These are phyloP conservation scores for Salix arbutifolia DNA, from an alignment of 345 rosid genomes.

Conservation along the genomic window DNA sequence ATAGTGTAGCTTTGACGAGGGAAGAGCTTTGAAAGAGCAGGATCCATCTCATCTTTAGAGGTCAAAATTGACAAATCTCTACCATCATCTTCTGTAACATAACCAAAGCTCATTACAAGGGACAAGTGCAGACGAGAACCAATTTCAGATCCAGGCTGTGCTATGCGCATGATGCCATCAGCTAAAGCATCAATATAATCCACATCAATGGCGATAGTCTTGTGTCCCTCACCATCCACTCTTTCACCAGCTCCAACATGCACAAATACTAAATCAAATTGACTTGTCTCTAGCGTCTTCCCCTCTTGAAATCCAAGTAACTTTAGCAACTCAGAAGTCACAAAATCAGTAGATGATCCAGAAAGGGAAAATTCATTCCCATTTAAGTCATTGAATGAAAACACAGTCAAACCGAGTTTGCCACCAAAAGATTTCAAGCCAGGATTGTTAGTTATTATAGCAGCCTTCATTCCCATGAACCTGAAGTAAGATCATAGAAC, in stretches of 20 bases:
- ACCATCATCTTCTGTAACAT: constrained; percentile 34
- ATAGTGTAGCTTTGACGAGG: constrained; percentile 83
- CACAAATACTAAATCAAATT: constrained; percentile 61
- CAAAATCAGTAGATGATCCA: constrained; percentile 24
- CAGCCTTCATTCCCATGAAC: constrained; percentile 84
- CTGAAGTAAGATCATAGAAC: constrained; percentile 29
- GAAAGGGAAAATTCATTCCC: constrained; percentile 20
- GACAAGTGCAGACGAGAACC: constrained; percentile 67
- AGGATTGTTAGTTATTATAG: constrained; percentile 48
- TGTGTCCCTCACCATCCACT: constrained; percentile 13
- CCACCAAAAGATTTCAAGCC: constrained; percentile 46
- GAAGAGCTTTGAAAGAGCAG: constrained; percentile 40
- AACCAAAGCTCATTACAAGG: constrained; percentile 66
- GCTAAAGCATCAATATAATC: constrained; percentile 51
- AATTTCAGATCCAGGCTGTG: constrained; percentile 58
- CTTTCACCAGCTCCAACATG: constrained; percentile 52
- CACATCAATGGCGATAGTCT: constrained; percentile 16
- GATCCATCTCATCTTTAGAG: constrained; percentile 27
- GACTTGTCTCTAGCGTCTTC: constrained; percentile 40
- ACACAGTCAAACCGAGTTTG: constrained; percentile 48
- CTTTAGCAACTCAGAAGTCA: constrained; percentile 39
- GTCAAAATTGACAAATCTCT: constrained; percentile 37
- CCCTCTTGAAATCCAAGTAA: constrained; percentile 72
- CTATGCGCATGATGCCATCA: constrained; percentile 39
- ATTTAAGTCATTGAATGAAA: constrained; percentile 32